These are phyloP conservation scores for Tilletia setariae DNA, from an alignment of 1,284 basidiomycete genomes.

Conservation along the genomic window DNA sequence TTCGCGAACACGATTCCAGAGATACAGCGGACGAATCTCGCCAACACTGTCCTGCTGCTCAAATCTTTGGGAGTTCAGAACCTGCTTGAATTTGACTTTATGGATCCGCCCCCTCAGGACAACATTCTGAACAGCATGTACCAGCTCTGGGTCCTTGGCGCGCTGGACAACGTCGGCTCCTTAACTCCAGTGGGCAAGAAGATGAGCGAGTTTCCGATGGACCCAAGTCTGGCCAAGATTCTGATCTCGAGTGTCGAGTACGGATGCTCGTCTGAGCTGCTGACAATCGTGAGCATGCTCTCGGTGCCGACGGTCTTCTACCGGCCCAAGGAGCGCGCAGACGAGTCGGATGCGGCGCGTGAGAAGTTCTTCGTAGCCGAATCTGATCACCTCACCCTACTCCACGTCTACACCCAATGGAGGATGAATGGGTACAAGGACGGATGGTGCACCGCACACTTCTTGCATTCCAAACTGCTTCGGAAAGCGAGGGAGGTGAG, in stretches of 20 bases:
- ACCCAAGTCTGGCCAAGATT: constrained; percentile 95
- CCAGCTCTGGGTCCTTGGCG: constrained; percentile 93
- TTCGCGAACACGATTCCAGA: constrained; percentile 97
- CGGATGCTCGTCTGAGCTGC: constrained; percentile 87
- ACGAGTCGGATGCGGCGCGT: constrained; percentile 90
- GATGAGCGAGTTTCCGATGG: constrained; percentile 84
- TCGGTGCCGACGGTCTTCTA: constrained; percentile 92
- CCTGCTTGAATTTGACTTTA: constrained; percentile 96
- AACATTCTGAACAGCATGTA: constrained; percentile 82
- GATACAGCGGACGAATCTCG: constrained; percentile 94
- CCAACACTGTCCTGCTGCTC: constrained; percentile 88
- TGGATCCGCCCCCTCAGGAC: constrained; percentile 80
- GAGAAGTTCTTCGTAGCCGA: constrained; percentile 99
- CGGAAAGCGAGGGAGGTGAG: constrained; percentile 96
- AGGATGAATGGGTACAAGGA: constrained; percentile 86
- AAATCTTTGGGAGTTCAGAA: constrained; percentile 93
- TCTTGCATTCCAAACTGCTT: constrained; percentile 91
- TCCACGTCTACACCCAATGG: constrained; percentile 98
- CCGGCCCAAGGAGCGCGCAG: constrained; percentile 87
- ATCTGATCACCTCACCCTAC: constrained; percentile 88
- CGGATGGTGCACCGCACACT: constrained; percentile 89
- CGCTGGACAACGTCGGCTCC: constrained; percentile 95
- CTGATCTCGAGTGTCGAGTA: constrained; percentile 90
- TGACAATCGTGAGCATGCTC: constrained; percentile 98
- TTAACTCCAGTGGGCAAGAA: constrained; percentile 85